Percentiles rank a stretch among this genome's conserved stretches.
Evolutionary conservation across 1,284 basidiomycete species (phyloP).

Genomic region (Boletus subluridellus): DNA sequence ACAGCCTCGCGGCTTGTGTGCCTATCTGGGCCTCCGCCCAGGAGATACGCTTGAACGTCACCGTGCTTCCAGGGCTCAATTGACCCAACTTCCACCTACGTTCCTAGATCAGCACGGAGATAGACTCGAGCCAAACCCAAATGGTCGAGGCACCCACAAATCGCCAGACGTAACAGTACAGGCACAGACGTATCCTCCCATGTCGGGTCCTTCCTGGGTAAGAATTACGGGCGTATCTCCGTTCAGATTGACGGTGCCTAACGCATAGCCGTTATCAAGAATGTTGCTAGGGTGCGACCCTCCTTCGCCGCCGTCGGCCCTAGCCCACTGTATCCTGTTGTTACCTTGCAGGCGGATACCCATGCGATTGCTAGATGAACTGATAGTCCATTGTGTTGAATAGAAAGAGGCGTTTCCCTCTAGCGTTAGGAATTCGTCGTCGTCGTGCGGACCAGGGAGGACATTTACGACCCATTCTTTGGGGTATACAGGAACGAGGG

Average conservation of each 20-base stretch:
- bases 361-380: conserved; percentile 59
- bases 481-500: conserved; percentile 46
- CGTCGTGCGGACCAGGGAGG: conserved; percentile 63
- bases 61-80: conserved; percentile 48
- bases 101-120: conserved; percentile 4
- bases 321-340: conserved; percentile 54
- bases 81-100: conserved; percentile 64
- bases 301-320: conserved; percentile 62
- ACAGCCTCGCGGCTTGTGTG: conserved; percentile 27
- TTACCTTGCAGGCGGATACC: conserved; percentile 48
- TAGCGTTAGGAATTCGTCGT: conserved; percentile 52
- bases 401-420: conserved; percentile 51
- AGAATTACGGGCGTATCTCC: conserved; percentile 72
- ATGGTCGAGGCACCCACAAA: conserved; percentile 36
- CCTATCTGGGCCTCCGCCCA: conserved; percentile 39
- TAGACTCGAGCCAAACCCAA: background rate
- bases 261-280: conserved; percentile 64
- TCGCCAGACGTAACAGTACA: conserved; percentile 53
- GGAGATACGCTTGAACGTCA: conserved; percentile 49
- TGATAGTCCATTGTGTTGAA: conserved; percentile 49
- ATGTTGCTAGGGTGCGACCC: conserved; percentile 73
- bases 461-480: conserved; percentile 52
- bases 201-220: conserved; percentile 60
- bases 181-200: conserved; percentile 62
- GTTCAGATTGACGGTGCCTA: conserved; percentile 61